Base-by-base conservation (phyloP, 129 eudicot species). In the Centaurea solstitialis region DNA sequence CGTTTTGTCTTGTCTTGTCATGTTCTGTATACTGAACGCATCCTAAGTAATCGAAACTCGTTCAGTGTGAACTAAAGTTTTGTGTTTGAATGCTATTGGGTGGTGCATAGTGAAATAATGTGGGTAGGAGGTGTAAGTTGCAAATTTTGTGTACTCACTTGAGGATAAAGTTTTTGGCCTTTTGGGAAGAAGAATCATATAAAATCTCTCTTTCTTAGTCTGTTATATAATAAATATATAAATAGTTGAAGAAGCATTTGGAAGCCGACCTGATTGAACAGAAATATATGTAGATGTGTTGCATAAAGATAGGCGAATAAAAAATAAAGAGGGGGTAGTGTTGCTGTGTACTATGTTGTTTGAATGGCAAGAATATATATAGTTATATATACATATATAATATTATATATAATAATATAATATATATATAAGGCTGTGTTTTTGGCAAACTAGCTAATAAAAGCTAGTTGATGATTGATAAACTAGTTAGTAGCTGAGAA, bases 191-290 rank as follows among this genome's bases (percentile, higher is more conserved):
- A 30, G 4, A 18, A 62, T 53, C 0, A 28, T 13, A 17, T 23
- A 57, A 38, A 11, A 57, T 13, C 21, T 70, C 7, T 12, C 7
- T 12, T 64, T 35, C 11, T 18, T 28, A 70, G 18, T 53, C 9
- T 75, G 11, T 9, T 13, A 59, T 75, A 68, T 77, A 45, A 73
- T 43, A 40, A 23, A 45, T 10, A 71, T 35, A 53, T 3, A 38
- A 39, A 7, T 26, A 21, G 53, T 40, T 28, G 74, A 47, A 76
- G 82, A 62, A 71, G 78, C 86, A 70, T 70, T 82, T 82, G 23
- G 86, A 77, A 82, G 69, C 78, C 86, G 82, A 82, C 82, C 82
- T 73, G 86, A 82, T 82, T 82, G 86, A 70, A 82, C 82, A 76
- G 72, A 77, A 57, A 76, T 76, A 76, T 62, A 64, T 70, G 70